phyloP scores from a whole-genome alignment of 1,284 basidiomycete species.

The Tilletia setariae region DNA sequence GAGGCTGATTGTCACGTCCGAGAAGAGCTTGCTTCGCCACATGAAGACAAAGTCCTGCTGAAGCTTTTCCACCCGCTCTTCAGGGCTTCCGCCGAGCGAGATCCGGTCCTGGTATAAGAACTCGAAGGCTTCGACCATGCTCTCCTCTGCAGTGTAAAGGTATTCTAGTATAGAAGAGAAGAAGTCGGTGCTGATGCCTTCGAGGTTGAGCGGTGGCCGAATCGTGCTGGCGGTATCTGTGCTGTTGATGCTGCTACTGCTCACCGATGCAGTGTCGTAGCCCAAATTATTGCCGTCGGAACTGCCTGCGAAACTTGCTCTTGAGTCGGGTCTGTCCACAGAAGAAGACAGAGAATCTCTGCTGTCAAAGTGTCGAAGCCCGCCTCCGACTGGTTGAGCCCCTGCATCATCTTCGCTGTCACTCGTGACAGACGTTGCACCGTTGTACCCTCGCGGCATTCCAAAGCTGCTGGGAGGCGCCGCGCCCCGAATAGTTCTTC shows the following conservation, averaged over 20 bases:
- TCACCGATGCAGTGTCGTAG: conserved; percentile 25
- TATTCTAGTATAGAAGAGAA: conserved; percentile 43
- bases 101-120: conserved; percentile 42
- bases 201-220: conserved; percentile 33
- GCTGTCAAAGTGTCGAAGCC: not conserved
- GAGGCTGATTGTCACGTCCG: conserved; percentile 41
- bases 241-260: conserved; percentile 22
- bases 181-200: conserved; percentile 34
- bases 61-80: conserved; percentile 79
- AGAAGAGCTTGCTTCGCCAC: conserved; percentile 49
- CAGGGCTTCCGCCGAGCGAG: conserved; percentile 59
- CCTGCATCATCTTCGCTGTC: conserved; percentile 32
- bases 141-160: conserved; percentile 46
- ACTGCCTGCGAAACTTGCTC: not conserved
- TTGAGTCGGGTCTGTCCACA: not conserved
- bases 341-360: not conserved
- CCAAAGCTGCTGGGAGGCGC: conserved; percentile 20
- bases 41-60: conserved; percentile 55
- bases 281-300: not conserved
- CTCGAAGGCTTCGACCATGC: conserved; percentile 39
- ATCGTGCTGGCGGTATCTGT: conserved; percentile 34
- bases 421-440: conserved; percentile 30
- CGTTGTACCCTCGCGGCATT: conserved; percentile 2
- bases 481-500: conserved; percentile 15
- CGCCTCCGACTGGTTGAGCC: not conserved